Conservation (phyloP, 2,329 filamentous ascomycete genomes). For the Neurospora crassa region DNA sequence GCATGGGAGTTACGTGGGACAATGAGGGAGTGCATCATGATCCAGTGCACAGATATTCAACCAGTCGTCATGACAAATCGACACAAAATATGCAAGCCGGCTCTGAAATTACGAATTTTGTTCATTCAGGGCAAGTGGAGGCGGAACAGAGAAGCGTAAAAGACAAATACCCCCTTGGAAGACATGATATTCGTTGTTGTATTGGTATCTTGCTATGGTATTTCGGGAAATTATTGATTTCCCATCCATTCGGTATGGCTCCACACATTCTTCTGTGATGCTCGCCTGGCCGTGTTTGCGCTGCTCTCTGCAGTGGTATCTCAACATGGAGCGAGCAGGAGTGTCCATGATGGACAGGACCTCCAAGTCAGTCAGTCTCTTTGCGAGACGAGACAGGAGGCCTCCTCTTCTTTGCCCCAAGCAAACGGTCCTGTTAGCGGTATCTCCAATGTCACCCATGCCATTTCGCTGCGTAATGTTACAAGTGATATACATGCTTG, state of each 20-base stretch:
- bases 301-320: slow-evolving; percentile 4
- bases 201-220: background rate
- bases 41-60: background rate
- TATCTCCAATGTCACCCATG: slow-evolving; percentile 10
- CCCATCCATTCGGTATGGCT: background rate
- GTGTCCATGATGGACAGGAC: background rate
- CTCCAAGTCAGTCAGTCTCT: background rate
- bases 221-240: background rate
- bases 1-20: background rate
- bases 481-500: slow-evolving; percentile 16
- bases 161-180: background rate
- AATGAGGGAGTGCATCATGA: background rate
- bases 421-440: background rate
- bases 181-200: background rate
- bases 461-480: slow-evolving; percentile 11
- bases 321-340: background rate
- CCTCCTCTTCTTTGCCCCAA: background rate
- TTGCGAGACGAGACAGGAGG: background rate
- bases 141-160: background rate
- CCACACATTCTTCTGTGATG: background rate
- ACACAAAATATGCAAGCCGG: background rate
- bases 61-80: background rate
- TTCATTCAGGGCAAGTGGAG: background rate
- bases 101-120: slow-evolving; percentile 4
- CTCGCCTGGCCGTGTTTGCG: slow-evolving; percentile 1